These are phyloP conservation scores for Acmispon strigosus DNA, from an alignment of 306 rosid genomes.

Conservation along the genomic window DNA sequence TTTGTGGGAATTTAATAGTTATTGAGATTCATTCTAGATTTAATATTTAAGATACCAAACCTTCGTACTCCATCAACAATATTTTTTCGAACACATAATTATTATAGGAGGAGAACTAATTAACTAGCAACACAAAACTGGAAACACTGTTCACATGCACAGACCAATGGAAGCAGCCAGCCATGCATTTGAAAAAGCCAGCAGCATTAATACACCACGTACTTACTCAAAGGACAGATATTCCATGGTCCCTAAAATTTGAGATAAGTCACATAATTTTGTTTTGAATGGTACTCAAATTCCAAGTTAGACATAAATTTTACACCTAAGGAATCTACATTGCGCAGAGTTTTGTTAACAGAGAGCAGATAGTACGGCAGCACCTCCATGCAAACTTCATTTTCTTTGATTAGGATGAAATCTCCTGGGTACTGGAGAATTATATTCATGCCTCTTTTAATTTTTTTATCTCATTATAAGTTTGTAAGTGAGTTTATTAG, in stretches of 20 bases:
- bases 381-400: neutral
- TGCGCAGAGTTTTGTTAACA: neutral
- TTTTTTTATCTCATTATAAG: too few species aligned
- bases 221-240: constrained; percentile 17
- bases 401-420: neutral
- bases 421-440: neutral
- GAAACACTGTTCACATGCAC: constrained; percentile 25
- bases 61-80: too few species aligned
- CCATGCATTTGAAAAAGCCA: constrained; percentile 18
- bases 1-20: too few species aligned
- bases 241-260: constrained; percentile 1
- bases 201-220: neutral
- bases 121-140: constrained; percentile 22
- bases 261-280: neutral
- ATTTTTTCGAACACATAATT: too few species aligned
- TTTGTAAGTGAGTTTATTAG: too few species aligned
- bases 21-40: too few species aligned
- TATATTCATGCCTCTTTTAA: neutral
- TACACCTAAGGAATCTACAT: neutral
- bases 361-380: neutral
- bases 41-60: too few species aligned
- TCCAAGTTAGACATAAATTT: neutral
- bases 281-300: neutral
- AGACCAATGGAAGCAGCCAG: constrained; percentile 26
- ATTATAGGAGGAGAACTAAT: too few species aligned